Conservation (phyloP, 805 yeast species). For the Saccharomyces paradoxus region DNA sequence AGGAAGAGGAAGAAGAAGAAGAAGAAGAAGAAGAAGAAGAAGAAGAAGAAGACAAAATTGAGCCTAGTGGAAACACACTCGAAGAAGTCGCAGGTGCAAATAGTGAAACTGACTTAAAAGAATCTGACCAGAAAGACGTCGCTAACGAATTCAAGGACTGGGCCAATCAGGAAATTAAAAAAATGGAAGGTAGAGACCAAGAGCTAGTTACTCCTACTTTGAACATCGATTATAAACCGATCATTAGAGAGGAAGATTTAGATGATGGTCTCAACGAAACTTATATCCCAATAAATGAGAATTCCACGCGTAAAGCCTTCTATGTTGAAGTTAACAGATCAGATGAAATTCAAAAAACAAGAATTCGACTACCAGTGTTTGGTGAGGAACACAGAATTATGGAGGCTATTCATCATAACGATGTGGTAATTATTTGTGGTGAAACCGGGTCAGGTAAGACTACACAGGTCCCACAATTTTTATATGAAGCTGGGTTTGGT, state of each 20-base stretch:
- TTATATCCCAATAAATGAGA: constrained; percentile 49
- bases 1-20: constrained; percentile 20
- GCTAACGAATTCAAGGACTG: constrained; percentile 75
- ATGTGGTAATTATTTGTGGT: constrained; percentile 86
- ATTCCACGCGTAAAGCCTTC: constrained; percentile 45
- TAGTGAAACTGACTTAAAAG: constrained; percentile 30
- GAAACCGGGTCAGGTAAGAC: constrained; percentile 99
- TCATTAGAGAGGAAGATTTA: constrained; percentile 60
- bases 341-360: constrained; percentile 53
- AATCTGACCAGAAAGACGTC: constrained; percentile 29
- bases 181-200: constrained; percentile 52
- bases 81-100: constrained; percentile 31
- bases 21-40: constrained; percentile 18
- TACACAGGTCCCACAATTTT: constrained; percentile 94
- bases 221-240: constrained; percentile 43
- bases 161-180: constrained; percentile 71
- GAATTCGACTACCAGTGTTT: constrained; percentile 78
- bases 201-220: constrained; percentile 45
- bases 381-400: constrained; percentile 85
- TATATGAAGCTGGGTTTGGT: constrained; percentile 90
- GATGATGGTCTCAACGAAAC: constrained; percentile 64
- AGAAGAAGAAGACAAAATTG: constrained; percentile 22
- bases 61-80: constrained; percentile 15
- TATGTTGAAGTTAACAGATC: constrained; percentile 62
- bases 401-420: constrained; percentile 93